These are phyloP conservation scores for Aureobasidium pullulans DNA, from an alignment of 2,329 filamentous ascomycete genomes.

Conservation along the genomic window DNA sequence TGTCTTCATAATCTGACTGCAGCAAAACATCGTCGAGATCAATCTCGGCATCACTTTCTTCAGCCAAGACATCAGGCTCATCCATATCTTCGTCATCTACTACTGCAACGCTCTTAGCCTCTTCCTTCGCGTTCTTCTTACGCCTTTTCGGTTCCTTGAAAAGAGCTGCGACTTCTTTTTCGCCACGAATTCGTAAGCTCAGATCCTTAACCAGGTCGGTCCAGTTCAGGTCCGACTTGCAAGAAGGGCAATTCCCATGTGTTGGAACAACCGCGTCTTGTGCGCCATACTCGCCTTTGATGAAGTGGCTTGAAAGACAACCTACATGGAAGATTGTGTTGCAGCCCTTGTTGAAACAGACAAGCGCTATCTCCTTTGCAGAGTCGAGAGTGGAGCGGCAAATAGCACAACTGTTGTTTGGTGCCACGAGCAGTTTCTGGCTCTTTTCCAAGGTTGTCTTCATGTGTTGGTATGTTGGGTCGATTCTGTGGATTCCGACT, in stretches of 20 bases:
- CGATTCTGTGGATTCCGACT: conserved; percentile 37
- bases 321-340: conserved; percentile 45
- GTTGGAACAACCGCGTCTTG: conserved; percentile 55
- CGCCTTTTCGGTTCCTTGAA: conserved; percentile 47
- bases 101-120: neutral
- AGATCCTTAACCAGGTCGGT: conserved; percentile 73
- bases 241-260: conserved; percentile 63
- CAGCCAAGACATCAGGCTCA: neutral
- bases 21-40: conserved; percentile 10
- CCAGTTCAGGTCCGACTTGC: conserved; percentile 59
- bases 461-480: conserved; percentile 46
- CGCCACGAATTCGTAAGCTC: conserved; percentile 62
- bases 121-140: conserved; percentile 17
- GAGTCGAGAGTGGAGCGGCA: conserved; percentile 38
- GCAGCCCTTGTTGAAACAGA: conserved; percentile 47
- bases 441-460: conserved; percentile 48
- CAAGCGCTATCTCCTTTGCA: conserved; percentile 36
- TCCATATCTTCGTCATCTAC: neutral
- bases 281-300: conserved; percentile 32
- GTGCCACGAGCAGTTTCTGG: conserved; percentile 33
- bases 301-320: conserved; percentile 48
- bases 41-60: neutral
- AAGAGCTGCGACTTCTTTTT: conserved; percentile 62
- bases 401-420: conserved; percentile 39
- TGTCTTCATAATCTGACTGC: conserved; percentile 5